Evolutionary conservation across 768 basidiomycete species (phyloP), one percentile per base, ranked within the genome.

Genomic region (Kwoniella dejecticola): DNA sequence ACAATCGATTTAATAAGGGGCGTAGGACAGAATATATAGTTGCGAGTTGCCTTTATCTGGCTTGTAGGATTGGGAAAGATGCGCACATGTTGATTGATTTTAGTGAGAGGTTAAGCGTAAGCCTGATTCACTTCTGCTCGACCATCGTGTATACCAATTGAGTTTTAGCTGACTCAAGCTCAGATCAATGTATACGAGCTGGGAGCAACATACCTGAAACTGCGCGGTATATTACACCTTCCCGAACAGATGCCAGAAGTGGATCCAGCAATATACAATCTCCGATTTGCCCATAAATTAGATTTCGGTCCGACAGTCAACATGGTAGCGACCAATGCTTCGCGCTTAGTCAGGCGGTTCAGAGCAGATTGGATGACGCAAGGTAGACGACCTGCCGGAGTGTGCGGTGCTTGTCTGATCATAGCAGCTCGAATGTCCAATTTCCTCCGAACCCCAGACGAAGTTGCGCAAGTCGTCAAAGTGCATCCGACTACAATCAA

Each of bases 81-180:
- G 91, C 88, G 58, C 90, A 94, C 78, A 98, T 98, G 96, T 85
- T 99, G 24, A 98, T 99, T 64, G 96, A 99, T 80, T 98, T 99
- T 71, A 91, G 91, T n/a, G 95, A 98, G 75, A 82, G 94, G 40
- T 84, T 99, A 3, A 89, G 91, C 82, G 94, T 89, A 67, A 68
- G 79, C 67, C 1, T 19, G n/a, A 23, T 30, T 41, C 1, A 19
- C 4, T 48, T 36, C 52, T n/a, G 24, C 27, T 52, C 17, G 8
- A 26, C 12, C 23, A 27, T 29, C 29, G 8, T 27, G 12, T 8
- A 3, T 33, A 19, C 29, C 47, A 52, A 31, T 31, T 17, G 19
- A 12, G 6, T 49, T 10, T 17, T 17, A 30, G 40, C 53, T 11
- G 3, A 47, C 45, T 36, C 7, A 7, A 15, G 33, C 7, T 27